Percentiles rank a stretch among this genome's conserved stretches.
Evolutionary conservation across 805 yeast species (phyloP).

Genomic region (Candida nitratophila): DNA sequence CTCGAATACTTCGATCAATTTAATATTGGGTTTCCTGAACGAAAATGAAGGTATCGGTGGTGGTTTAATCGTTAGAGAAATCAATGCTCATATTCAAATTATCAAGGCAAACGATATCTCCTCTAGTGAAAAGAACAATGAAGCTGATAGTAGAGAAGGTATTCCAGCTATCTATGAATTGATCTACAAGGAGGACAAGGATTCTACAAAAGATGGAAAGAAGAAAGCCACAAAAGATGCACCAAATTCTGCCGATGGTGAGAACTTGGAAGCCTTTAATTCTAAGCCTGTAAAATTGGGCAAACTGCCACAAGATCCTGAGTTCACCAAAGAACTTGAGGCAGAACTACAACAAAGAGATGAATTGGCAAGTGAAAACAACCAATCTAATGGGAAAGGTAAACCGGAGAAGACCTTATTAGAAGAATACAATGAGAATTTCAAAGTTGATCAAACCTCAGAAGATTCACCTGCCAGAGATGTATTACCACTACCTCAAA

Average conservation of each 20-base stretch:
- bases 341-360: conserved; percentile 78
- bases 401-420: conserved; percentile 35
- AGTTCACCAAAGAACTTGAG: conserved; percentile 75
- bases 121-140: conserved; percentile 32
- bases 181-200: conserved; percentile 22
- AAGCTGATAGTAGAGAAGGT: conserved; percentile 47
- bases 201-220: conserved; percentile 4
- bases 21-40: conserved; percentile 78
- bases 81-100: conserved; percentile 74
- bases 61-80: conserved; percentile 71
- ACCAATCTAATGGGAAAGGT: conserved; percentile 2
- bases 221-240: conserved; percentile 13
- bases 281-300: conserved; percentile 75
- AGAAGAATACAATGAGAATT: conserved; percentile 58
- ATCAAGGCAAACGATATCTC: conserved; percentile 31
- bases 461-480: conserved; percentile 72
- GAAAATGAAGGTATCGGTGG: conserved; percentile 94
- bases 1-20: conserved; percentile 77
- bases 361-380: conserved; percentile 32
- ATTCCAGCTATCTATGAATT: conserved; percentile 34
- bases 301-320: conserved; percentile 78
- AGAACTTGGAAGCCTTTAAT: conserved; percentile 54
- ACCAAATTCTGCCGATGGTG: conserved; percentile 3
- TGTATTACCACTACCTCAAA: conserved; percentile 77
- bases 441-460: conserved; percentile 42